phyloP scores from a whole-genome alignment of 345 rosid species.

The Eucalyptus regnans region DNA sequence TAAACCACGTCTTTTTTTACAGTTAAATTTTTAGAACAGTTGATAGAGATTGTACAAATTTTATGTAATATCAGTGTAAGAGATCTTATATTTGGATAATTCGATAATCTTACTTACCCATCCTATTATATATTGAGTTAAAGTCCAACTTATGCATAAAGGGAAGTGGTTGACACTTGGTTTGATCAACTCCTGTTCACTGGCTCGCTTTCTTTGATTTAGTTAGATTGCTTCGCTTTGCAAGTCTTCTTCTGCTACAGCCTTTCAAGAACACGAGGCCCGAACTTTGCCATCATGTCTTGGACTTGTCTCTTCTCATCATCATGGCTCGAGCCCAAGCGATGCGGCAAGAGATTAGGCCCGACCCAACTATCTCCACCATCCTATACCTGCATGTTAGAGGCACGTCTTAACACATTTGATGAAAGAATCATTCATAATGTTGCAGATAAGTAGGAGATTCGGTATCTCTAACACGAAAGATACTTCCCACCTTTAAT shows the following conservation, averaged over 20 bases:
- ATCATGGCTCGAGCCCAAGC: background rate
- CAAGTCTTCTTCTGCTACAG: background rate
- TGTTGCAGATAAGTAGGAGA: background rate
- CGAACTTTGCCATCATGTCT: background rate
- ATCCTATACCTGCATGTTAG: background rate
- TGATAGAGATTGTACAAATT: background rate
- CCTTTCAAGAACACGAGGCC: background rate
- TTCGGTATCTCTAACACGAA: background rate
- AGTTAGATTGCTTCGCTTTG: background rate
- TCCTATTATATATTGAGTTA: background rate
- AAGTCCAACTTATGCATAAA: background rate
- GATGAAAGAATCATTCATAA: background rate
- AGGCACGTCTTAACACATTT: background rate
- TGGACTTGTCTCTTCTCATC: background rate
- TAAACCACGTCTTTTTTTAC: background rate
- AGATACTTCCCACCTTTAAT: background rate
- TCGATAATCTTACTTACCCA: background rate
- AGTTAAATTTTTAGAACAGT: rapidly evolving
- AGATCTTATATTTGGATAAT: background rate
- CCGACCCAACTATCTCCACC: background rate
- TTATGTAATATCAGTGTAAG: background rate
- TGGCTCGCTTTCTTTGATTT: background rate
- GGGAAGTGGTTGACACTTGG: background rate
- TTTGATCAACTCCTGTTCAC: background rate
- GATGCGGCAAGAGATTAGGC: background rate